Conservation (phyloP, 2,329 filamentous ascomycete genomes). For the Celoporthe dispersa region DNA sequence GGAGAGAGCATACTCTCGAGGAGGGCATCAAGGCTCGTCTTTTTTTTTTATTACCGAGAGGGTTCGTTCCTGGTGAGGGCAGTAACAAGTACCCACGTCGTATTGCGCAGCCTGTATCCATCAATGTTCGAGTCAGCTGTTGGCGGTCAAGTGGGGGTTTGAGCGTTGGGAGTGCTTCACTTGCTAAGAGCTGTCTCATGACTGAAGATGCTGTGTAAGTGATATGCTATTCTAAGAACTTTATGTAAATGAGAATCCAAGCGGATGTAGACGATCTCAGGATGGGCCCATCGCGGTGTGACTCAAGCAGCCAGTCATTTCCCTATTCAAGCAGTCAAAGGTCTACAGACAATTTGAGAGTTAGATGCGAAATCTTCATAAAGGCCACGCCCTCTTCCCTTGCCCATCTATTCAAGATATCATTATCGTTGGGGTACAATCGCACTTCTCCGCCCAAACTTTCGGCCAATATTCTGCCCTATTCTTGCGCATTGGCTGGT, state of each 20-base stretch:
- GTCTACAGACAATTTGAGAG: not conserved
- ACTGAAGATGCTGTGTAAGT: not conserved
- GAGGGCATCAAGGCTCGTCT: not conserved
- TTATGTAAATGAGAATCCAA: not conserved
- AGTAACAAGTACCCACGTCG: not conserved
- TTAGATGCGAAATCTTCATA: not conserved
- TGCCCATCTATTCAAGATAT: not conserved
- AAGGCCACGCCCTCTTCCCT: not conserved
- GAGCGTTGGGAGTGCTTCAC: not conserved
- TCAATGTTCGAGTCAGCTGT: not conserved
- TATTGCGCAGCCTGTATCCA: not conserved
- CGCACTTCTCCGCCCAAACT: not conserved
- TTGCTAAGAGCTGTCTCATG: not conserved
- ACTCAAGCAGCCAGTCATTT: not conserved
- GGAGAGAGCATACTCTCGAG: not conserved
- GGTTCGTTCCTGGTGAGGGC: not conserved
- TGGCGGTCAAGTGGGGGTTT: not conserved
- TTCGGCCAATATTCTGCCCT: not conserved
- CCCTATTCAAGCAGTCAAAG: too few species aligned
- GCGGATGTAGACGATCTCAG: not conserved
- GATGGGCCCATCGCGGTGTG: not conserved
- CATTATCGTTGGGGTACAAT: not conserved
- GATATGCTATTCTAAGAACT: not conserved
- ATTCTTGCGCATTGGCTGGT: not conserved
- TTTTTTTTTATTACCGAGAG: not conserved